Base-by-base conservation (phyloP, 371 early-diverging fungal genomes). In the Apophysomyces elegans region DNA sequence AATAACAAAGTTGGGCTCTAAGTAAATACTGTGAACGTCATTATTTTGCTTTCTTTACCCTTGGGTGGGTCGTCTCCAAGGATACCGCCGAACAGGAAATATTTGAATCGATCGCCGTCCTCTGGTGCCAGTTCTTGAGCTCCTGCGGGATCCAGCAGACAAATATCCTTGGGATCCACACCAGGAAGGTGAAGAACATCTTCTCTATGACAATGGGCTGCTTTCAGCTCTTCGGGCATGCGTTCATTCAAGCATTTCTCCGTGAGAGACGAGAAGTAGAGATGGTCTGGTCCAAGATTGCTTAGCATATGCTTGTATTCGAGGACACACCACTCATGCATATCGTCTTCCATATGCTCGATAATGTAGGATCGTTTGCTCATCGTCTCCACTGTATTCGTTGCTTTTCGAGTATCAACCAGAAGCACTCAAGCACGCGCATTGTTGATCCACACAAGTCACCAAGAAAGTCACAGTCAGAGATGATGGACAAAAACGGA, bases 31-130 rank as follows among this genome's bases (percentile, higher is more conserved):
- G 32, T 26, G 32, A 26, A 26, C 3, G 32, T 26, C 54, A 39
- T 54, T 54, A 47, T 21, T 12, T 12, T 62, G 9, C 57, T 61
- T 7, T 57, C 37, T 44, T 62, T 79, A 87, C 89, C 89, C 80
- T 84, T 76, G 58, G 89, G 89, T 46, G 89, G 89, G 69, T 86
- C 84, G 71, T 84, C 88, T 56, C 91, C 90, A 57, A 93, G 73
- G 64, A 93, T 93, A 41, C 94, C 94, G 18, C 94, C 94, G 83
- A 93, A 93, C 68, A 93, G 74, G 63, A 91, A 85, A 73, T 86
- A 91, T 37, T 90, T 88, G 66, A 83, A 93, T 13, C 71, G 75
- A 16, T 85, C 84, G 16, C 79, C 91, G 72, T 93, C 94, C 59
- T 83, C 87, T 32, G 92, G 92, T 37, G 74, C 57, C 46, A 93